Evolutionary conservation across 768 basidiomycete genomes (phyloP).

Genomic region (Tylopilus sp.): DNA sequence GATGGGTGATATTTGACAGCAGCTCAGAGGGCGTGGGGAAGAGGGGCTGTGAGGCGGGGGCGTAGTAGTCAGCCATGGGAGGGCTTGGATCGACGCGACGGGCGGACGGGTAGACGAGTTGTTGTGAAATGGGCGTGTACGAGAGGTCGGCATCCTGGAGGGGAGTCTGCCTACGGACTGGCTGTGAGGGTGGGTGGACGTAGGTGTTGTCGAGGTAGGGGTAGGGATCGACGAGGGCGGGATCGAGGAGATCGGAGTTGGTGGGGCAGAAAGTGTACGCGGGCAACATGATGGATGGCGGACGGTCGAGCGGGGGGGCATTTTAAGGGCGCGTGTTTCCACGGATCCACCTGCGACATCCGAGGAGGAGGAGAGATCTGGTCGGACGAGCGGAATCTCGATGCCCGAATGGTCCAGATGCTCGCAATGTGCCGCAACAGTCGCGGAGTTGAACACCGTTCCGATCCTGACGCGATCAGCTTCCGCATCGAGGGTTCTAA

Average conservation of each 20-base stretch:
- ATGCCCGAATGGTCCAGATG: neutral
- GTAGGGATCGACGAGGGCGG: constrained; percentile 12
- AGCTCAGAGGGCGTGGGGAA: constrained; percentile 69
- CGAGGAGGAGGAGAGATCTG: constrained; percentile 20
- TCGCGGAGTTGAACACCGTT: constrained; percentile 25
- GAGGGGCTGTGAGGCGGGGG: constrained; percentile 31
- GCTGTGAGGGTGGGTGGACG: neutral
- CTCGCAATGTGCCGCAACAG: neutral
- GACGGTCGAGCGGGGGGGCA: neutral
- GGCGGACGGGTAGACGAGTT: constrained; percentile 12
- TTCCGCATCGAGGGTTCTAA: constrained; percentile 14
- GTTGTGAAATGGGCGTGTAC: constrained; percentile 7
- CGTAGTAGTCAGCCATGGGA: constrained; percentile 21
- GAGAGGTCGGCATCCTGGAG: constrained; percentile 2
- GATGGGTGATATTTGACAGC: constrained; percentile 40
- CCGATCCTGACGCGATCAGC: constrained; percentile 26
- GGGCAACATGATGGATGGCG: constrained; percentile 7
- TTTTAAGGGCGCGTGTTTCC: constrained; percentile 6
- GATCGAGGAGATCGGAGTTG: constrained; percentile 12
- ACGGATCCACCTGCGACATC: constrained; percentile 22
- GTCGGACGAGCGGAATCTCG: neutral
- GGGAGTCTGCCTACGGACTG: constrained; percentile 3
- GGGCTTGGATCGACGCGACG: constrained; percentile 3
- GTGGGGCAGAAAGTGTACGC: neutral
- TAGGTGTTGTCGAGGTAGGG: constrained; percentile 14